Conservation (phyloP, 257 asterid species). For the Osmanthus fragrans region DNA sequence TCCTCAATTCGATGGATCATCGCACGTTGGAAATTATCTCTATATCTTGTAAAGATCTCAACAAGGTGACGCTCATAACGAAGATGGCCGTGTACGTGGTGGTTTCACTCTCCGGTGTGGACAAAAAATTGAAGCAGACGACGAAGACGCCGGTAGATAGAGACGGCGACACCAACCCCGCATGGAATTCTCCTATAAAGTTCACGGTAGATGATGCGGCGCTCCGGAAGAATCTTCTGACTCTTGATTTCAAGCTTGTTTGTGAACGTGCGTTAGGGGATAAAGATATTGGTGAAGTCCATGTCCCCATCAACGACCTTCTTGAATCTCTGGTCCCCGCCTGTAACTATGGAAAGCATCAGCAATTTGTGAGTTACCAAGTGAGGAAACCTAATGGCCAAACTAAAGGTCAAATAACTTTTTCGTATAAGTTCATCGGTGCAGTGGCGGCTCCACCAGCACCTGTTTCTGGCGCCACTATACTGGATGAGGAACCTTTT, state of each 20-base stretch:
- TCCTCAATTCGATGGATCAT: conserved; percentile 33
- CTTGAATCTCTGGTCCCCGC: conserved; percentile 27
- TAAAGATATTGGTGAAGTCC: conserved; percentile 47
- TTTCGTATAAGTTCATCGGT: conserved; percentile 36
- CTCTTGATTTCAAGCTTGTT: conserved; percentile 29
- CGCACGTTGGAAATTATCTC: conserved; percentile 34
- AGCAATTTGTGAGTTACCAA: conserved; percentile 41
- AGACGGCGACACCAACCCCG: conserved; percentile 38
- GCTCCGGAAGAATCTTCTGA: conserved; percentile 30
- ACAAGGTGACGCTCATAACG: conserved; percentile 45
- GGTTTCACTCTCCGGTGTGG: conserved; percentile 34
- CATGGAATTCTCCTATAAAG: conserved; percentile 41
- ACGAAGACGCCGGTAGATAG: conserved; percentile 30
- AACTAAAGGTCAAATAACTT: conserved; percentile 41
- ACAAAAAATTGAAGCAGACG: conserved; percentile 23
- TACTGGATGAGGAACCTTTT: conserved; percentile 22
- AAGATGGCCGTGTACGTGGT: conserved; percentile 47
- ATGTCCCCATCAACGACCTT: conserved; percentile 40
- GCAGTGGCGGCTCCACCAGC: conserved; percentile 16
- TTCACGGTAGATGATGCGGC: conserved; percentile 36
- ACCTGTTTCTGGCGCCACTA: not conserved
- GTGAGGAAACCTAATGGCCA: conserved; percentile 50
- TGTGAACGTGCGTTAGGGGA: conserved; percentile 47
- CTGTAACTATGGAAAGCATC: conserved; percentile 20
- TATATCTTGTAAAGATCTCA: conserved; percentile 40